A percentile compares a stretch with the other conserved stretches of the same genome.
Evolutionary conservation across 2,329 filamentous ascomycete genomes (phyloP).

Genomic region (Aureobasidium namibiae): DNA sequence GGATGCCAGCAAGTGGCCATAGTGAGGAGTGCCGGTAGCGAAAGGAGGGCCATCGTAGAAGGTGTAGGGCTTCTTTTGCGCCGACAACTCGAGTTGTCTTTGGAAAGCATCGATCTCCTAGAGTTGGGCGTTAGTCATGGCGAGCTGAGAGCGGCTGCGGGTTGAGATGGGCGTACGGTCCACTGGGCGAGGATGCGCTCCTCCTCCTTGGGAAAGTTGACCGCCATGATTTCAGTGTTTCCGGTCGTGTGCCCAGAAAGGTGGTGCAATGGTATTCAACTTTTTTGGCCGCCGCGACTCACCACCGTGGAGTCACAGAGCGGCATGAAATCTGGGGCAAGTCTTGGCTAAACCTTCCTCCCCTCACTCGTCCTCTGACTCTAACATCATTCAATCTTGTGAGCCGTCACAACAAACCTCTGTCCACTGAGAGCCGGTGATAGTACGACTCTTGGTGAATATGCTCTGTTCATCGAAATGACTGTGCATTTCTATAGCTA

Average conservation of each 20-base stretch:
- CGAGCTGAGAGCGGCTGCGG: not conserved
- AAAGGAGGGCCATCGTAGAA: conserved; percentile 72
- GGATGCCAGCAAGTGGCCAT: conserved; percentile 74
- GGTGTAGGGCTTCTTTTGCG: conserved; percentile 75
- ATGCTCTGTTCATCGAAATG: no score
- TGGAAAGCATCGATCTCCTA: conserved; percentile 80
- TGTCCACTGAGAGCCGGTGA: no score
- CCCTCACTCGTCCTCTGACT: no score
- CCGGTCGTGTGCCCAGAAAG: not conserved
- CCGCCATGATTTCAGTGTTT: conserved; percentile 52
- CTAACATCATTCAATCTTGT: no score
- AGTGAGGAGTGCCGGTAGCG: conserved; percentile 53
- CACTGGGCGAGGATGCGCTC: conserved; percentile 75
- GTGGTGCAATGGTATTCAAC: not conserved
- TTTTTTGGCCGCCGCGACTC: not conserved
- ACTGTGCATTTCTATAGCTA: no score
- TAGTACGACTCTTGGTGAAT: no score
- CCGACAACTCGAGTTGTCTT: conserved; percentile 76
- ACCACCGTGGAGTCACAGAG: not conserved
- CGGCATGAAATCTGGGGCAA: conserved; percentile 1
- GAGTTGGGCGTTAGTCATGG: not conserved
- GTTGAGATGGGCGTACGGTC: conserved; percentile 38
- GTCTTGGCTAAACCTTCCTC: conserved; percentile 21
- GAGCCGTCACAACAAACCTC: no score
- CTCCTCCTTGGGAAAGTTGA: conserved; percentile 90